Conservation (phyloP, 441 rosid genomes). For the Capsella rubella region DNA sequence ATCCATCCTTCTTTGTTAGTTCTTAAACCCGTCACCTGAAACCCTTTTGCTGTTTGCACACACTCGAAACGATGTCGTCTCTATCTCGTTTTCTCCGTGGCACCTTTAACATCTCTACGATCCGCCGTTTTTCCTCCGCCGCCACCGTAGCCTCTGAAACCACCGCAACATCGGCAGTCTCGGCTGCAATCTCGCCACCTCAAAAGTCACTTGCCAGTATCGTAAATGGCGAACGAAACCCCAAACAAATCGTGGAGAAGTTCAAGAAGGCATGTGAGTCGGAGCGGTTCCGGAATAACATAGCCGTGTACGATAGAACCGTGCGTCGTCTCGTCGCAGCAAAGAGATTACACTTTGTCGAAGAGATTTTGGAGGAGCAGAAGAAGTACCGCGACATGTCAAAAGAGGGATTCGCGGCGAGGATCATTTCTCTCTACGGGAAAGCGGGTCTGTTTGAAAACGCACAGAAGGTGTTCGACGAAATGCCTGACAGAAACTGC, state of each 20-base stretch:
- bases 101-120: constrained; percentile 43
- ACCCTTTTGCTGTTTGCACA: neutral
- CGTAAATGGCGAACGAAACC: constrained; percentile 57
- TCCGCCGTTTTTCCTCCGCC: constrained; percentile 40
- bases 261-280: constrained; percentile 59
- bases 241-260: constrained; percentile 57
- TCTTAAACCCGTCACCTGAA: constrained; percentile 13
- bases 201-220: constrained; percentile 23
- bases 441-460: constrained; percentile 62
- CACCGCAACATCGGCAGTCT: neutral
- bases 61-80: constrained; percentile 48
- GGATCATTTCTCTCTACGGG: constrained; percentile 56
- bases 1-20: neutral
- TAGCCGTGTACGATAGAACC: constrained; percentile 51
- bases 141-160: constrained; percentile 27
- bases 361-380: constrained; percentile 66
- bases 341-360: constrained; percentile 45
- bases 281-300: constrained; percentile 52
- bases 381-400: constrained; percentile 57
- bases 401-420: constrained; percentile 58
- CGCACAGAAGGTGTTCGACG: constrained; percentile 75
- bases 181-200: constrained; percentile 28
- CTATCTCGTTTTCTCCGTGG: constrained; percentile 49
- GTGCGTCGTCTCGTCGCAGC: constrained; percentile 65
- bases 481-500: constrained; percentile 65